A percentile compares a stretch with the other conserved stretches of the same genome.
phyloP scores from a whole-genome alignment of 2,329 filamentous ascomycete species.

The Emergomyces orientalis region DNA sequence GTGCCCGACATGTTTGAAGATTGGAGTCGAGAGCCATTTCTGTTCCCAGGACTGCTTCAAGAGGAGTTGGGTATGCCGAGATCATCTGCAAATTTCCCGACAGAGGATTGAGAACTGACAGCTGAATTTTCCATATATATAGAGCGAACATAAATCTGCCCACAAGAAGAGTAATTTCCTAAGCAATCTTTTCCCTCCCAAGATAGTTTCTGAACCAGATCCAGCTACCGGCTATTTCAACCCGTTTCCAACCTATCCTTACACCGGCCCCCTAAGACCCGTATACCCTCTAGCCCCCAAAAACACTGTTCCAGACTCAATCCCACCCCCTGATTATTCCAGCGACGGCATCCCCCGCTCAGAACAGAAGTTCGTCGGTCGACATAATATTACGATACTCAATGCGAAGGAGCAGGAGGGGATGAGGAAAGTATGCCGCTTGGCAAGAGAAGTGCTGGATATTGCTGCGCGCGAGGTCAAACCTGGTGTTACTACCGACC shows the following conservation, averaged over 20 bases:
- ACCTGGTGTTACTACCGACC: constrained; percentile 92
- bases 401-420: constrained; percentile 71
- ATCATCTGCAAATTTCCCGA: too few species aligned
- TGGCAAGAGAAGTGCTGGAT: constrained; percentile 86
- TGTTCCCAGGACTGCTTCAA: constrained; percentile 99
- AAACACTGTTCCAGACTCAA: constrained; percentile 66
- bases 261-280: constrained; percentile 70
- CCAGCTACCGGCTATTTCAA: constrained; percentile 85
- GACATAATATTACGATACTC: constrained; percentile 75
- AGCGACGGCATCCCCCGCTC: constrained; percentile 65
- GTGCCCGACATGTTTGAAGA: constrained; percentile 89
- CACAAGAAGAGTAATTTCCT: constrained; percentile 76
- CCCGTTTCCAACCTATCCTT: constrained; percentile 81
- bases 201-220: constrained; percentile 81
- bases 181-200: constrained; percentile 64
- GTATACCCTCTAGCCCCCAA: constrained; percentile 72
- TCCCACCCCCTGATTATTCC: constrained; percentile 80
- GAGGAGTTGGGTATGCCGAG: constrained; percentile 76
- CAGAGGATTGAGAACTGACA: not conserved
- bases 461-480: constrained; percentile 73
- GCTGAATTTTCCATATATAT: constrained; percentile 15
- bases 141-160: constrained; percentile 72
- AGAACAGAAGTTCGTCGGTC: constrained; percentile 55
- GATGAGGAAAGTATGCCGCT: constrained; percentile 84
- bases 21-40: constrained; percentile 86